Evolutionary conservation across 768 basidiomycete genomes (phyloP).

Genomic region (Phylloporus scabripes): DNA sequence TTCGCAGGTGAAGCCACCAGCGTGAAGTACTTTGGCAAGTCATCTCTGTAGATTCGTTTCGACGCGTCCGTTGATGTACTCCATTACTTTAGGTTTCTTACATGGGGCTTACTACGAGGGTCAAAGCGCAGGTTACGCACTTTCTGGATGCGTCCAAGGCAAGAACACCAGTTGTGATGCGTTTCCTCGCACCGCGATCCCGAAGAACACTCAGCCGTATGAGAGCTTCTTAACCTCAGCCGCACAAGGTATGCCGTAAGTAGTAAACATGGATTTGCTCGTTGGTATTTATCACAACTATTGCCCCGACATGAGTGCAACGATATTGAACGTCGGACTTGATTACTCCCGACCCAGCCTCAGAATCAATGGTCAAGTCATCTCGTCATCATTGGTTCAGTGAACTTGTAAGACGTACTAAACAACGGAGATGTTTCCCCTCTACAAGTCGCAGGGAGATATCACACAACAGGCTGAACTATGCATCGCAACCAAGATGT

Average conservation of each 20-base stretch:
- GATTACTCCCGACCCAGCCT: too few species aligned
- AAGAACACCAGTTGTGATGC: slow-evolving; percentile 18
- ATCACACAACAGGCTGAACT: too few species aligned
- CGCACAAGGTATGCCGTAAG: background rate
- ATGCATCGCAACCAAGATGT: too few species aligned
- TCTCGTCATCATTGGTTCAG: too few species aligned
- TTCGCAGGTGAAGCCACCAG: slow-evolving; percentile 63
- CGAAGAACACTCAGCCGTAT: slow-evolving; percentile 33
- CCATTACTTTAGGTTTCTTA: slow-evolving; percentile 39
- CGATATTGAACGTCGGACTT: too few species aligned
- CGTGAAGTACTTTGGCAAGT: slow-evolving; percentile 51
- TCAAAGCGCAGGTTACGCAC: slow-evolving; percentile 31
- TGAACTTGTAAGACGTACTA: too few species aligned
- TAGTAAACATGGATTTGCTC: background rate
- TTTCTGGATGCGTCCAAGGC: slow-evolving; percentile 40
- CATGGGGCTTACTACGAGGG: slow-evolving; percentile 60
- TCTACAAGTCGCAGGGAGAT: too few species aligned
- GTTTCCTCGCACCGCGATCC: slow-evolving; percentile 22
- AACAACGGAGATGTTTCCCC: too few species aligned
- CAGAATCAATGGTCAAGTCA: too few species aligned
- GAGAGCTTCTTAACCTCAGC: slow-evolving; percentile 12
- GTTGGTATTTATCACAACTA: background rate
- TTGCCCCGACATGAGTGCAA: too few species aligned
- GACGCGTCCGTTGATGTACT: background rate
- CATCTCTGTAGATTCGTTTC: background rate